phyloP scores from a whole-genome alignment of 176 grass and related monocot species.

The Phyllostachys edulis region DNA sequence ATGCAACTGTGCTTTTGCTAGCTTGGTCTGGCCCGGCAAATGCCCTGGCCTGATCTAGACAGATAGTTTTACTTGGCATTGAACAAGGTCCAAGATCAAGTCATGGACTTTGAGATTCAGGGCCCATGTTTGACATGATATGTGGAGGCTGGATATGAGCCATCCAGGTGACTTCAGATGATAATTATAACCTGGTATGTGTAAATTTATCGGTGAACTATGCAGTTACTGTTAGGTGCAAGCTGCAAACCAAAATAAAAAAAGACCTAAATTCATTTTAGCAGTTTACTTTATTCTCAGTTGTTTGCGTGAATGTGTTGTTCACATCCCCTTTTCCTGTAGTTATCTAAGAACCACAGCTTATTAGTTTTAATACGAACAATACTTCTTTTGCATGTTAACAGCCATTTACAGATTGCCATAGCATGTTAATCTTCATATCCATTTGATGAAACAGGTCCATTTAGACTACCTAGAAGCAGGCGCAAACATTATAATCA shows the following conservation, averaged over 20 bases:
- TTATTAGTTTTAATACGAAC: background rate
- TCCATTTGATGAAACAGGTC: constrained; percentile 57
- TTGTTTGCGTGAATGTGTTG: background rate
- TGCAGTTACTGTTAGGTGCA: background rate
- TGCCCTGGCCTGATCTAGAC: background rate
- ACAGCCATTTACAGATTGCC: background rate
- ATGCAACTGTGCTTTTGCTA: background rate
- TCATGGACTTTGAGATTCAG: background rate
- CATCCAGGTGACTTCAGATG: background rate
- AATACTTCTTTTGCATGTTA: background rate
- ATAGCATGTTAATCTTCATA: constrained; percentile 4
- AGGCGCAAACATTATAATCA: constrained; percentile 80
- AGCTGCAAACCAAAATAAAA: background rate
- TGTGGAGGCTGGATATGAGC: background rate
- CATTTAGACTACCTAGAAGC: constrained; percentile 93
- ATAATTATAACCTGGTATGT: background rate
- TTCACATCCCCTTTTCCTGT: background rate
- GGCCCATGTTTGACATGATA: background rate
- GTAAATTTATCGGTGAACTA: background rate
- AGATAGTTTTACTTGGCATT: background rate
- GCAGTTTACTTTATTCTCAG: background rate
- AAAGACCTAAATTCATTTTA: background rate
- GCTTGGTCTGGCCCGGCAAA: background rate
- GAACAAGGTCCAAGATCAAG: background rate
- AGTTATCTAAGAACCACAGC: background rate